A percentile compares a stretch with the other conserved stretches of the same genome.
Evolutionary conservation across 805 yeast genomes (phyloP).

Genomic region (Saturnispora quitensis): DNA sequence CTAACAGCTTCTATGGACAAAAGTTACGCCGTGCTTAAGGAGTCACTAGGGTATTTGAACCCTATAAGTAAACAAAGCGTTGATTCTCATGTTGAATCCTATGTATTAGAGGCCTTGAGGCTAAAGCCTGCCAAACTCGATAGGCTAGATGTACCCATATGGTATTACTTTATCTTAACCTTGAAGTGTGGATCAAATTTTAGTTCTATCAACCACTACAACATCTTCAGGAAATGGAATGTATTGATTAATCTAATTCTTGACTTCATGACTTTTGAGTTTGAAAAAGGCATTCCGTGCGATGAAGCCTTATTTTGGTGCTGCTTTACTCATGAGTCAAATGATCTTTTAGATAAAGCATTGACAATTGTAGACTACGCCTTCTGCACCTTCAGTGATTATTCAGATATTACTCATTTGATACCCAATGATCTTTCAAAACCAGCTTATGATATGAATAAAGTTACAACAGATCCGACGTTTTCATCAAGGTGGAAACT

Average conservation of each 20-base stretch:
- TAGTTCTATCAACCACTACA: not conserved
- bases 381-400: not conserved
- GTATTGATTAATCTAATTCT: not conserved
- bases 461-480: not conserved
- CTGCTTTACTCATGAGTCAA: not conserved
- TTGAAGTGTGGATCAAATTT: constrained; percentile 5
- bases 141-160: not conserved
- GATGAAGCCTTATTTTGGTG: constrained; percentile 1
- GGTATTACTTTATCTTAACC: constrained; percentile 7
- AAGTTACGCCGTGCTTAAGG: not conserved
- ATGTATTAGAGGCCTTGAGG: not conserved
- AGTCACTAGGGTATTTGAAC: not conserved
- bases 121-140: not conserved
- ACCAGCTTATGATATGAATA: not conserved
- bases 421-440: not conserved
- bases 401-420: not conserved
- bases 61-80: not conserved
- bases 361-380: constrained; percentile 2
- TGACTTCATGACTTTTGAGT: not conserved
- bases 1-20: not conserved
- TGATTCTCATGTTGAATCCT: not conserved
- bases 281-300: not conserved
- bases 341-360: not conserved
- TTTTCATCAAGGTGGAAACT: not conserved
- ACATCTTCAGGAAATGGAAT: not conserved